Conservation (phyloP, 139 green algal species). For the Coelastrella sp. region DNA sequence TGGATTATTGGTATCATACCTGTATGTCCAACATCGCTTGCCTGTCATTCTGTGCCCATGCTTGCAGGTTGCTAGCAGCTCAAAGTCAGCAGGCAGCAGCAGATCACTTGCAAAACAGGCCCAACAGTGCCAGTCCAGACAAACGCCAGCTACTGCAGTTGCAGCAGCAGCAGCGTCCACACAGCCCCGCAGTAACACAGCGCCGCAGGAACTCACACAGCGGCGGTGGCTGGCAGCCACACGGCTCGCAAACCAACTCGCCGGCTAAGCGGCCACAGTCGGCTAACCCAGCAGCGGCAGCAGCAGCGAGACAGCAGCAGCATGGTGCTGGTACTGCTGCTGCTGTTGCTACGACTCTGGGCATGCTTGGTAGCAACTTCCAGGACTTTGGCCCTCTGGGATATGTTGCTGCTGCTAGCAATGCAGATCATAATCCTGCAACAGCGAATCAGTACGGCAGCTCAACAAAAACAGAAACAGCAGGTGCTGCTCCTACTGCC, state of each 20-base stretch:
- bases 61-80: not conserved
- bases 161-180: not conserved
- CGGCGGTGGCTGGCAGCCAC: not conserved
- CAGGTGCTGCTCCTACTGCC: not conserved
- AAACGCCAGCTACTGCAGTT: constrained; percentile 11
- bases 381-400: not conserved
- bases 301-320: not conserved
- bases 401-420: not conserved
- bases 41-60: not conserved
- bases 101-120: not conserved
- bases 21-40: too few species aligned
- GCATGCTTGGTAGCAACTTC: not conserved
- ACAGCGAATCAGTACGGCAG: not conserved
- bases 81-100: not conserved
- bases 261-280: not conserved
- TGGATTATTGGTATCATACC: too few species aligned
- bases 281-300: not conserved
- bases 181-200: not conserved
- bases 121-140: not conserved
- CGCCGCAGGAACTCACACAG: constrained; percentile 1
- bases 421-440: not conserved
- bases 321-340: not conserved
- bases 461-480: not conserved
- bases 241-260: not conserved
- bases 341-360: not conserved